Evolutionary conservation across 1,284 basidiomycete species (phyloP).

Genomic region (Heterobasidion occidentale): DNA sequence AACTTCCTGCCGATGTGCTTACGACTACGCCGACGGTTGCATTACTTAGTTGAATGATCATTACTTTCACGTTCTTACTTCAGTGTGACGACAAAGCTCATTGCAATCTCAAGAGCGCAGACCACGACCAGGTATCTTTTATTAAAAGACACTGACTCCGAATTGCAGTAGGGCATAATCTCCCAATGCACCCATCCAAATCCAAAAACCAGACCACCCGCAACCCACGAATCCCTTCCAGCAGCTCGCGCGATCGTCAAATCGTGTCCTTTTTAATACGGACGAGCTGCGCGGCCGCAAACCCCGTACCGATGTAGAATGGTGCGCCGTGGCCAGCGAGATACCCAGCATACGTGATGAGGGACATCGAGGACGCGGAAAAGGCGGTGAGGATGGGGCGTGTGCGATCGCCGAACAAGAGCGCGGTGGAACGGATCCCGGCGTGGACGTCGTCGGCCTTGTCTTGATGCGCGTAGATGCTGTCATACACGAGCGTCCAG

Average conservation of each 20-base stretch:
- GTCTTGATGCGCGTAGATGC: conserved; percentile 99
- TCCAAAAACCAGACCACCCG: conserved; percentile 82
- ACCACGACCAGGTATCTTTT: too few relatives aligned
- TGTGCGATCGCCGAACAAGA: conserved; percentile 79
- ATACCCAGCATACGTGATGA: conserved; percentile 75
- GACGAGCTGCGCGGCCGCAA: conserved; percentile 74
- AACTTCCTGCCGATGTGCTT: too few relatives aligned
- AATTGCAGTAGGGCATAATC: conserved; percentile 55
- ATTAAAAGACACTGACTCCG: too few relatives aligned
- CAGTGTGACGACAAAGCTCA: too few relatives aligned
- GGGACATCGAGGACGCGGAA: conserved; percentile 66
- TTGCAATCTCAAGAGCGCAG: too few relatives aligned
- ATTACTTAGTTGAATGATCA: too few relatives aligned
- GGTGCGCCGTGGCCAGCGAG: conserved; percentile 69
- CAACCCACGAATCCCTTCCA: conserved; percentile 90
- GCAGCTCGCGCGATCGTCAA: conserved; percentile 77
- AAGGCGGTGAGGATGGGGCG: conserved; percentile 74
- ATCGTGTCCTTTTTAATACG: conserved; percentile 77
- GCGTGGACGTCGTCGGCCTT: conserved; percentile 86
- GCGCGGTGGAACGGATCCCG: conserved; percentile 91
- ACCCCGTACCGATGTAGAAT: conserved; percentile 75
- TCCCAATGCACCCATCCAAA: conserved; percentile 77
- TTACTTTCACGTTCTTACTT: too few relatives aligned
- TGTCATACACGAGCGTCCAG: conserved; percentile 98
- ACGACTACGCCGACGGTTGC: too few relatives aligned